Conservation (phyloP, 257 asterid species). For the Plantago major region DNA sequence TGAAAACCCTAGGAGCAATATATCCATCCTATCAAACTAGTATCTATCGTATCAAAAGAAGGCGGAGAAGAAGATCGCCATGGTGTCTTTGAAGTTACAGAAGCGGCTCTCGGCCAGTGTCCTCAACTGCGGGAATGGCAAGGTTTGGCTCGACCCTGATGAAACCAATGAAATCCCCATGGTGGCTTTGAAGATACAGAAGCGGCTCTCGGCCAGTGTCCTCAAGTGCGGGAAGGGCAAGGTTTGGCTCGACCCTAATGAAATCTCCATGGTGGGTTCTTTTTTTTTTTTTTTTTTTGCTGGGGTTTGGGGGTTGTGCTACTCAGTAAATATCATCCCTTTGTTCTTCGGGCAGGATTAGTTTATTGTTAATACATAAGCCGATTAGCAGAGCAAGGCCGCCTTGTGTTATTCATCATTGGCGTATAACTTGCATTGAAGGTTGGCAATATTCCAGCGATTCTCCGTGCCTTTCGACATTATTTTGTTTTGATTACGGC, state of each 20-base stretch:
- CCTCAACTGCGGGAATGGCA: slow-evolving; percentile 82
- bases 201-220: slow-evolving; percentile 89
- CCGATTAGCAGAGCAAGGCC: background rate
- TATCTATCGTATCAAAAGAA: too few relatives aligned
- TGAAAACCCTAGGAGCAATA: too few relatives aligned
- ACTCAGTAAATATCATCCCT: too few relatives aligned
- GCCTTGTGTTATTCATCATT: background rate
- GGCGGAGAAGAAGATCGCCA: slow-evolving; percentile 7
- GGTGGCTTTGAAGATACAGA: slow-evolving; percentile 88
- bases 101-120: slow-evolving; percentile 93
- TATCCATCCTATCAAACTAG: too few relatives aligned
- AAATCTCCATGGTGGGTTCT: slow-evolving; percentile 64
- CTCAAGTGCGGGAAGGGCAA: slow-evolving; percentile 88
- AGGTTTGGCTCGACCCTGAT: slow-evolving; percentile 96
- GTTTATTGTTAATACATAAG: background rate
- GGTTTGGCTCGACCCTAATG: slow-evolving; percentile 94
- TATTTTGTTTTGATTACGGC: background rate
- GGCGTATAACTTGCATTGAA: background rate
- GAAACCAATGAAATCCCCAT: slow-evolving; percentile 77
- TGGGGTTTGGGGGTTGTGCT: too few relatives aligned
- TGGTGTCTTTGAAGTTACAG: slow-evolving; percentile 89
- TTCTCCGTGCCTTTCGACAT: background rate
- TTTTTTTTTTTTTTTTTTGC: too few relatives aligned
- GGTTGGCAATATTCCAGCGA: background rate
- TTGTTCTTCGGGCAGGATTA: too few relatives aligned